These are phyloP conservation scores for Carallia brachiata DNA, from an alignment of 345 rosid species.

Conservation along the genomic window DNA sequence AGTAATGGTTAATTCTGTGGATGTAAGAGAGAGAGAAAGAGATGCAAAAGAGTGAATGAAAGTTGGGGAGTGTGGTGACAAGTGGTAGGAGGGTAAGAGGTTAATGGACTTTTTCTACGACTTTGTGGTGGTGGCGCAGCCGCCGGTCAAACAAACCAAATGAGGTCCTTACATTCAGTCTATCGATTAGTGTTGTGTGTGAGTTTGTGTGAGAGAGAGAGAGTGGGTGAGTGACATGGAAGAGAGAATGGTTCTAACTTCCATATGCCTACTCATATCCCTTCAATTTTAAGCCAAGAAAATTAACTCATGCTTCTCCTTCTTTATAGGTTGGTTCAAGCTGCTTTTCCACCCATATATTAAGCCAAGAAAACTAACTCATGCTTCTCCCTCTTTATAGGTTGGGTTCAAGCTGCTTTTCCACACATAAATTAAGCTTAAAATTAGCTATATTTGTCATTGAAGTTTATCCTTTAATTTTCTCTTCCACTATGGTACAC, in stretches of 20 bases:
- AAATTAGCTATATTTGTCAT: conserved; percentile 12
- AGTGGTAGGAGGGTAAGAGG: conserved; percentile 47
- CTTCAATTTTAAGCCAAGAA: conserved; percentile 71
- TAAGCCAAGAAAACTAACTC: conserved; percentile 41
- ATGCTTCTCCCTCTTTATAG: conserved; percentile 56
- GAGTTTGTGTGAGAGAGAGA: neutral
- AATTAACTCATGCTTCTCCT: conserved; percentile 49
- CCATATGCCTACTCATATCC: conserved; percentile 47
- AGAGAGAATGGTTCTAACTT: conserved; percentile 46
- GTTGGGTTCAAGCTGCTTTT: conserved; percentile 51
- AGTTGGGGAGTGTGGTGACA: conserved; percentile 40
- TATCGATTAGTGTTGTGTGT: neutral
- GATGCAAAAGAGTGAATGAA: conserved; percentile 12
- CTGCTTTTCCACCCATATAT: conserved; percentile 40
- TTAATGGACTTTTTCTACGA: conserved; percentile 54
- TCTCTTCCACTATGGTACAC: neutral
- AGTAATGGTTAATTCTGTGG: conserved; percentile 41
- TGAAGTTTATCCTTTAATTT: neutral
- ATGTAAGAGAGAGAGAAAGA: conserved; percentile 9
- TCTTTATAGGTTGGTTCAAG: conserved; percentile 51
- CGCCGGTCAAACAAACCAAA: conserved; percentile 43
- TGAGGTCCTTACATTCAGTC: conserved; percentile 35
- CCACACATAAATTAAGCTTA: conserved; percentile 28
- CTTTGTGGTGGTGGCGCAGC: conserved; percentile 33
- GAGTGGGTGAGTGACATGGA: conserved; percentile 17